These are phyloP conservation scores for Botrytis fragariae DNA, from an alignment of 2,329 filamentous ascomycete species.

Conservation along the genomic window DNA sequence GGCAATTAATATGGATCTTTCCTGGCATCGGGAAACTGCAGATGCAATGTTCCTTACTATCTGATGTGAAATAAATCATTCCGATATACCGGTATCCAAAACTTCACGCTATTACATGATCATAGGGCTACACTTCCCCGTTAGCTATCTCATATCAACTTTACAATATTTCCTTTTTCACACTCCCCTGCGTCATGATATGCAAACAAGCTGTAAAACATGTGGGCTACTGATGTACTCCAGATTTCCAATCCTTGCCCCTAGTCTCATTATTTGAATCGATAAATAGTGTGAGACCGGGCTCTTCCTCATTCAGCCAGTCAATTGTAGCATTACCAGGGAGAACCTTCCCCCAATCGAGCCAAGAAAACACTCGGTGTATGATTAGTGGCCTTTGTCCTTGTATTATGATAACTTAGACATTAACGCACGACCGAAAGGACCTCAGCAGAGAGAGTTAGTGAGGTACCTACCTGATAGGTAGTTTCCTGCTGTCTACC, in stretches of 20 bases:
- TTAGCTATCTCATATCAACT: background rate
- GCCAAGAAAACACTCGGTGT: background rate
- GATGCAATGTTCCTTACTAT: background rate
- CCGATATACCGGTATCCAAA: background rate
- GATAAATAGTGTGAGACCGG: background rate
- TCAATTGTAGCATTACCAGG: background rate
- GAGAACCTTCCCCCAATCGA: background rate
- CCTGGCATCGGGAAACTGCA: background rate
- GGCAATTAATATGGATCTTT: background rate
- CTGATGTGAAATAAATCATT: background rate
- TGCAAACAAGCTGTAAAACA: background rate
- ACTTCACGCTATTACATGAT: background rate
- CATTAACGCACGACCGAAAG: slow-evolving; percentile 7
- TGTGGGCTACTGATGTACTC: background rate
- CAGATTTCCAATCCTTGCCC: background rate
- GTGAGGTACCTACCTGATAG: background rate
- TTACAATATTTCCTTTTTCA: background rate
- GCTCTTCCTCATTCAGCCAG: background rate
- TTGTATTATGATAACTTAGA: background rate
- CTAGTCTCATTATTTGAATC: background rate
- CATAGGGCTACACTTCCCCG: background rate
- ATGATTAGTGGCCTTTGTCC: background rate
- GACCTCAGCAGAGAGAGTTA: background rate
- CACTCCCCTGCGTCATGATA: background rate
- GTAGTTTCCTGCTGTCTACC: background rate